phyloP scores from a whole-genome alignment of 306 rosid species.

The Rosa lucieae region DNA sequence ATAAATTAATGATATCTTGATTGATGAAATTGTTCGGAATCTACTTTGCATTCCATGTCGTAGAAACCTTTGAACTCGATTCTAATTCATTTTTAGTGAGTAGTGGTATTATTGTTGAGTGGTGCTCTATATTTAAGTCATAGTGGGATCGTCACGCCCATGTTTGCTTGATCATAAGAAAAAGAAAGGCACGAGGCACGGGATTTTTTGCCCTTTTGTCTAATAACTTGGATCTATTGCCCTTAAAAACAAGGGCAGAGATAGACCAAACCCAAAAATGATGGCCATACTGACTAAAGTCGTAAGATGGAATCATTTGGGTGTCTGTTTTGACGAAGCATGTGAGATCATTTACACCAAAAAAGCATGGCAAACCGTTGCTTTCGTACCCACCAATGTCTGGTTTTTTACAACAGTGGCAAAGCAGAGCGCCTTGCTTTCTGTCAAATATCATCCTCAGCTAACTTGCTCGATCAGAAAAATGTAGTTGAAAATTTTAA shows the following conservation, averaged over 20 bases:
- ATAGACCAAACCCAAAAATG: not conserved
- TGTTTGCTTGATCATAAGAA: slow-evolving; percentile 1
- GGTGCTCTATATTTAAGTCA: not conserved
- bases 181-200: not conserved
- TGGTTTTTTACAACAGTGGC: not conserved
- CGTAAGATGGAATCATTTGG: not conserved
- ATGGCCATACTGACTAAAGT: slow-evolving; percentile 4
- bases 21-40: not conserved
- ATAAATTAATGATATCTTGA: not conserved
- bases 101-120: not conserved
- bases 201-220: slow-evolving; percentile 11
- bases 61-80: not conserved
- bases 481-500: not conserved
- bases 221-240: slow-evolving; percentile 10
- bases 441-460: not conserved
- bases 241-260: not conserved
- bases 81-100: not conserved
- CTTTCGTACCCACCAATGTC: slow-evolving; percentile 7
- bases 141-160: not conserved
- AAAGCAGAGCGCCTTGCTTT: not conserved
- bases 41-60: not conserved
- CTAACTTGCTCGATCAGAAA: not conserved
- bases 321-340: slow-evolving; percentile 6
- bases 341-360: not conserved
- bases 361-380: not conserved